Base-by-base conservation (phyloP, 1,284 basidiomycete genomes). In the Fistulinella cinereoalba region DNA sequence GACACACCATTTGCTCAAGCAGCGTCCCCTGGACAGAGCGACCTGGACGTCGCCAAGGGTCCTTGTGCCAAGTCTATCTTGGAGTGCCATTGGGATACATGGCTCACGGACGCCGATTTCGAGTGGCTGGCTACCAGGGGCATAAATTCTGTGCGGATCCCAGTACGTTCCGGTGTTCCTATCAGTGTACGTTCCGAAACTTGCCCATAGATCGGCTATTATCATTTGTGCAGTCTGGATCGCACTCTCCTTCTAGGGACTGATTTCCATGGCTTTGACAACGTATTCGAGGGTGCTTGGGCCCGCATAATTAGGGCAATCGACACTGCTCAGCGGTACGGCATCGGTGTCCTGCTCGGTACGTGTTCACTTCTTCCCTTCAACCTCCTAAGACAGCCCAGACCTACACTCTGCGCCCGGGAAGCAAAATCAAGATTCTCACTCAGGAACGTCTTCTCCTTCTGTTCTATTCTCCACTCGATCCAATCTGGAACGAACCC, bases 291-390 rank as follows among this genome's bases (percentile, higher is more conserved):
- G 10, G 86, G 86, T 18, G 90, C 90, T 12, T 93, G 88, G 88
- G 34, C 57, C 10, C 74, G 85, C 41, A 83, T 96, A 47, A 71
- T 76, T n/a, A 65, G 67, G 6, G 87, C 86, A 0, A 81, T 94
- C 33, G 70, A 79, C 43, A 78, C 68, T 8, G 91, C 91, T 0
- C 70, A 74, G 24, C 58, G 60, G 4, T 72, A 80, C 58, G 81
- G 81, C 11, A 75, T 95, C n/a, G 91, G 91, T 8, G 87, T 94
- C 6, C 72, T 94, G 8, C 71, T 95, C 46, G 91, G 85, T 85
- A 48, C 16, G 71, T 52, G 28, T 36, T 40, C 33, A 37, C 37
- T 31, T 21, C 31, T 7, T 37, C 19, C 13, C 8, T 28, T 33
- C 47, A 24, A 25, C 43, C 43, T 21, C 41, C 47, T 55, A 32